Evolutionary conservation across 2,329 filamentous ascomycete genomes (phyloP), one percentile per base, ranked within the genome.

Genomic region (Aspergillus awamori): DNA sequence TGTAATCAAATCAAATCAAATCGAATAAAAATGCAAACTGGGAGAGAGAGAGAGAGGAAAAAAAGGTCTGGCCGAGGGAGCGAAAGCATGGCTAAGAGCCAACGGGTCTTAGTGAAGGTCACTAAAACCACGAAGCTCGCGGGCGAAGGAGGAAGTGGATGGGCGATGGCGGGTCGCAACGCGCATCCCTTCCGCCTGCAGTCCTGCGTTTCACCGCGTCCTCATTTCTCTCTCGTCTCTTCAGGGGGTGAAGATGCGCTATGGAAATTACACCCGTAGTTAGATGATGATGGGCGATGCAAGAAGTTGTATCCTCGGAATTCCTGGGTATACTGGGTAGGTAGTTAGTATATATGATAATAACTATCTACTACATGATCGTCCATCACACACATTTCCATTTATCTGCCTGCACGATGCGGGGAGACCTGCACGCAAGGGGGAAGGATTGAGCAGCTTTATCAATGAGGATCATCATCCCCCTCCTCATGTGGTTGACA

Each of bases 111-210:
- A 49, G 57, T 47, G 47, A 53, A 53, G 59, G 47, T 47, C 52
- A 39, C 45, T 51, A 58, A 61, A 39, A 5, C 33, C 33, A 63
- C 54, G 20, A 47, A 33, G 43, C 39, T 39, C 20, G 20, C 41
- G 20, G 22, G 41, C 22, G 41, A 45, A 24, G 41, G 28, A 45
- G 41, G 53, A 36, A 26, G 20, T 33, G 17, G 45, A 33, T 11
- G 45, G 39, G 30, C 41, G 26, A 30, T 45, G 45, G 53, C 54
- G 52, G 53, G 53, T 56, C 53, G 53, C 57, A 64, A 49, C 64
- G 64, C 64, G 59, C 61, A 66, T 66, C 64, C 58, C 58, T 64
- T 56, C 62, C 53, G 39, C 53, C 39, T 56, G 39, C 39, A 51
- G 47, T n/a, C 47, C n/a, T 51, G 33, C 61, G 48, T 63, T 63